Evolutionary conservation across 1,139 yeast genomes (phyloP).

Genomic region (Geotrichum fermentans): DNA sequence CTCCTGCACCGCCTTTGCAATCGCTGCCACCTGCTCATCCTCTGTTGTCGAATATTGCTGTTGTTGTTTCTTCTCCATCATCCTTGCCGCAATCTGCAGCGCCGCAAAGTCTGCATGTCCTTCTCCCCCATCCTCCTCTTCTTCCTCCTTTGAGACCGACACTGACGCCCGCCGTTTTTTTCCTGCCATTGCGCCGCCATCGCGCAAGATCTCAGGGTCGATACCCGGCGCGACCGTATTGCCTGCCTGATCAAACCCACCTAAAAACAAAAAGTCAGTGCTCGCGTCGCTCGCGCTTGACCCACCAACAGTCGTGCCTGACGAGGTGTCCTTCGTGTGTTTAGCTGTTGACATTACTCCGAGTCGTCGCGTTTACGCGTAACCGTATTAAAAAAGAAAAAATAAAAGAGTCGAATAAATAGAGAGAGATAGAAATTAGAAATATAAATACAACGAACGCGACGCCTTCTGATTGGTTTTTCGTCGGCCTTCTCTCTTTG

Average conservation of each 20-base stretch:
- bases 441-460: no score
- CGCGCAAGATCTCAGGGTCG: constrained; percentile 34
- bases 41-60: neutral
- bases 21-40: neutral
- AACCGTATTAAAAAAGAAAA: no score
- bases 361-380: no score
- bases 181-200: constrained; percentile 18
- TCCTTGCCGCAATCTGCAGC: neutral
- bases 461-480: no score
- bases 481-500: no score
- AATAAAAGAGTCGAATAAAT: no score
- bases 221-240: constrained; percentile 29
- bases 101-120: neutral
- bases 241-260: constrained; percentile 13
- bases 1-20: neutral
- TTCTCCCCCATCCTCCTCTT: neutral
- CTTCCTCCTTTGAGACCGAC: neutral
- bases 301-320: neutral
- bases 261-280: constrained; percentile 4
- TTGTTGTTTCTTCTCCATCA: neutral
- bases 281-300: constrained; percentile 3
- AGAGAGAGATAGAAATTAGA: no score
- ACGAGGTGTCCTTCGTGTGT: neutral
- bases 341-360: no score
- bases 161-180: neutral